A percentile compares a stretch with the other conserved stretches of the same genome.
phyloP scores from a whole-genome alignment of 2,329 filamentous ascomycete genomes.

The Aspergillus proliferans region DNA sequence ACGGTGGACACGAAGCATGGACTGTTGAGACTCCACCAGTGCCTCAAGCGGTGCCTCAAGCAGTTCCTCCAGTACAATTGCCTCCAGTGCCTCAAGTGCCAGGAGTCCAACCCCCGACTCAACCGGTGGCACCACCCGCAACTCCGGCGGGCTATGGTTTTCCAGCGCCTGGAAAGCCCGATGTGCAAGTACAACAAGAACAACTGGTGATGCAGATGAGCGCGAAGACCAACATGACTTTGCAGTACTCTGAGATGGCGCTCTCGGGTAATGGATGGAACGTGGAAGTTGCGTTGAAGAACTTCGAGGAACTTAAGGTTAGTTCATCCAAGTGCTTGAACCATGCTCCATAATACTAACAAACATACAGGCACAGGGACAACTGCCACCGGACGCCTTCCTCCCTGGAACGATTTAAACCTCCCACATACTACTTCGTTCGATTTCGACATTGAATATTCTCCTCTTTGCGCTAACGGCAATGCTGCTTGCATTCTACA shows the following conservation, averaged over 20 bases:
- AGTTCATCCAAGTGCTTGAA: constrained; percentile 15
- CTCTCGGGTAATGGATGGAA: constrained; percentile 75
- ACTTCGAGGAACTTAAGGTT: constrained; percentile 73
- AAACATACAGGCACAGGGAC: constrained; percentile 24
- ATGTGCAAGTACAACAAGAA: constrained; percentile 55
- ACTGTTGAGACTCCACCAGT: constrained; percentile 32
- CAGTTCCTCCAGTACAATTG: constrained; percentile 4
- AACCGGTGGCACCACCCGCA: constrained; percentile 20
- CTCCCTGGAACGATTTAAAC: constrained; percentile 18
- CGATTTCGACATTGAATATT: neutral
- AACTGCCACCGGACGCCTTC: constrained; percentile 49
- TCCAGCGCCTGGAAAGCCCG: constrained; percentile 38
- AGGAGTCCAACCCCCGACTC: constrained; percentile 14
- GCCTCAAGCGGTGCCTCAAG: constrained; percentile 32
- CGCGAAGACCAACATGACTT: constrained; percentile 71
- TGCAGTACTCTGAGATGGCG: constrained; percentile 73
- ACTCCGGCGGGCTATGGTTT: constrained; percentile 35
- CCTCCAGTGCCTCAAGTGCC: constrained; percentile 1
- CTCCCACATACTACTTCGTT: neutral
- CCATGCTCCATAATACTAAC: constrained; percentile 15
- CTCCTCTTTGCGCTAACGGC: neutral
- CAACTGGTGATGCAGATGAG: constrained; percentile 67
- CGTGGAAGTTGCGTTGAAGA: constrained; percentile 64
- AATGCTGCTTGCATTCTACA: neutral
- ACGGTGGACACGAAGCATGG: constrained; percentile 52